Evolutionary conservation across 2,329 filamentous ascomycete genomes (phyloP).

Genomic region (Sporothrix schenckii): DNA sequence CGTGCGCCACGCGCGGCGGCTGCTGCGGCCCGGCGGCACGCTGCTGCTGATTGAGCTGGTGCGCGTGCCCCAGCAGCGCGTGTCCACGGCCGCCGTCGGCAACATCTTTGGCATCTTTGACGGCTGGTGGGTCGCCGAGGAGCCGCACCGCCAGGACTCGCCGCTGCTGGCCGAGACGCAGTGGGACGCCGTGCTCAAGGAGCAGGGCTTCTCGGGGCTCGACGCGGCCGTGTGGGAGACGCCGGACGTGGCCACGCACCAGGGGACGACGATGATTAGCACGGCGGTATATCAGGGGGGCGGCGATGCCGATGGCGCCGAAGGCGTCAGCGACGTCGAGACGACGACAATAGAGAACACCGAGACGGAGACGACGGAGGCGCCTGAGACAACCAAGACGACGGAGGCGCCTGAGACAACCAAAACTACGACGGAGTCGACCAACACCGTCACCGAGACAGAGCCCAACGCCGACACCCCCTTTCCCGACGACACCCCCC

Average conservation of each 20-base stretch:
- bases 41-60: slow-evolving; percentile 36
- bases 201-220: slow-evolving; percentile 35
- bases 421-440: neutral
- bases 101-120: slow-evolving; percentile 37
- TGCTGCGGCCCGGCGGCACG: slow-evolving; percentile 39
- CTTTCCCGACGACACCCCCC: neutral
- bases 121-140: slow-evolving; percentile 36
- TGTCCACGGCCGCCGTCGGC: slow-evolving; percentile 33
- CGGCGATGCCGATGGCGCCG: neutral
- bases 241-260: slow-evolving; percentile 34
- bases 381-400: neutral
- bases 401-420: neutral
- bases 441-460: no score
- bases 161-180: slow-evolving; percentile 34
- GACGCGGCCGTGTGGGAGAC: slow-evolving; percentile 36
- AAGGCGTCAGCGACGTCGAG: neutral
- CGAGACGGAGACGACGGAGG: neutral
- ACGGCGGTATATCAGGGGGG: slow-evolving; percentile 29
- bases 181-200: slow-evolving; percentile 34
- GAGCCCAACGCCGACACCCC: neutral
- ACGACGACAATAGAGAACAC: neutral
- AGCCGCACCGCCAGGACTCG: slow-evolving; percentile 33
- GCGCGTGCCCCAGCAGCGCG: slow-evolving; percentile 33
- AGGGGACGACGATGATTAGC: slow-evolving; percentile 36
- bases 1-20: slow-evolving; percentile 34